Conservation (phyloP, 148 eudicot genomes). For the Rhododendron simsii region DNA sequence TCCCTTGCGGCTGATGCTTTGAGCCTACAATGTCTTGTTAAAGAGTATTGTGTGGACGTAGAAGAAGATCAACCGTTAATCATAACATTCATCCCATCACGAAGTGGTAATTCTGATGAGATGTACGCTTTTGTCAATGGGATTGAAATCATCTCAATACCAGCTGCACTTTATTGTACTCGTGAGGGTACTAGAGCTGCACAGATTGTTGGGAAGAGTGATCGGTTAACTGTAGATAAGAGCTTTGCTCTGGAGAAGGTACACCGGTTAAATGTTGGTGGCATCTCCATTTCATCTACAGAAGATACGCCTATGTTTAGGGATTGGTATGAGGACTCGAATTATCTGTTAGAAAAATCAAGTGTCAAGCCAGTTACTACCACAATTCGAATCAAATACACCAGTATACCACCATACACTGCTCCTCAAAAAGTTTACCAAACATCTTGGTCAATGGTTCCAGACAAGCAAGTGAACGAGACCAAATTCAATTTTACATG, state of each 20-base stretch:
- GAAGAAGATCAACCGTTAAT: slow-evolving; percentile 13
- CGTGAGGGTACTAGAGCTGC: neutral
- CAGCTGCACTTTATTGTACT: slow-evolving; percentile 25
- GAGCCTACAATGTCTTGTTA: neutral
- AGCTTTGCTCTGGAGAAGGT: slow-evolving; percentile 32
- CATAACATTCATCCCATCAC: slow-evolving; percentile 26
- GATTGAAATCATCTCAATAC: slow-evolving; percentile 43
- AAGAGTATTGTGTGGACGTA: slow-evolving; percentile 21
- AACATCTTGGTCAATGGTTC: slow-evolving; percentile 15
- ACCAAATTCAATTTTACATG: slow-evolving; percentile 16
- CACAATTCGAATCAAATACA: slow-evolving; percentile 10
- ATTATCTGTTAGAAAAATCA: neutral
- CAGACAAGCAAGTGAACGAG: neutral
- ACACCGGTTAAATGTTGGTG: slow-evolving; percentile 25
- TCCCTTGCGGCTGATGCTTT: neutral
- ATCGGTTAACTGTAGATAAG: neutral
- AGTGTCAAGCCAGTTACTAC: slow-evolving; percentile 4
- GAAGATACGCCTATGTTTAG: slow-evolving; percentile 23
- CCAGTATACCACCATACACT: slow-evolving; percentile 7
- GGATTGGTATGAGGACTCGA: slow-evolving; percentile 17
- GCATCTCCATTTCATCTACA: neutral
- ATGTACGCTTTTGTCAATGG: slow-evolving; percentile 40
- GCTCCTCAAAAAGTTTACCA: slow-evolving; percentile 31
- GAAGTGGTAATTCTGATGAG: neutral
- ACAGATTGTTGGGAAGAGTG: slow-evolving; percentile 18